These are phyloP conservation scores for Coelastrella sp. DNA, from an alignment of 139 green algal genomes.

Conservation along the genomic window DNA sequence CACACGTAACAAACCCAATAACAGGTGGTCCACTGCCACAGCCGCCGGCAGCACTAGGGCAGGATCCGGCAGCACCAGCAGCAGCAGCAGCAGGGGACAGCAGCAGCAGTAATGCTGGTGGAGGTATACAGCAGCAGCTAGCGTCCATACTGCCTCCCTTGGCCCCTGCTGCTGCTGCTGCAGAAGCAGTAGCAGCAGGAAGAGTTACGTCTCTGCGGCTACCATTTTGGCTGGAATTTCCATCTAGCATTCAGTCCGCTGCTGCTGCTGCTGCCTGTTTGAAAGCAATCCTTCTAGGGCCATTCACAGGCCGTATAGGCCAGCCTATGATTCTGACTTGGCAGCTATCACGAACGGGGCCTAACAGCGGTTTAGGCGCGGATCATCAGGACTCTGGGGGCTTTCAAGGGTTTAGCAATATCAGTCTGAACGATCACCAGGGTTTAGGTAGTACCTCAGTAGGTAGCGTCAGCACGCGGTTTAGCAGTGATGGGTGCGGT, in stretches of 20 bases:
- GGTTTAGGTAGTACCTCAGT: neutral
- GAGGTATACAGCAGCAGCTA: neutral
- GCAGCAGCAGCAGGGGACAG: neutral
- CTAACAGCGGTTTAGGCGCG: neutral
- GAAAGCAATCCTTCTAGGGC: conserved; percentile 12
- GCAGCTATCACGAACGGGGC: conserved; percentile 5
- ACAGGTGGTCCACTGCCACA: neutral
- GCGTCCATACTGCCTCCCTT: neutral
- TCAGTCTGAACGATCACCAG: neutral
- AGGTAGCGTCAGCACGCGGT: neutral
- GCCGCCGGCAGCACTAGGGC: neutral
- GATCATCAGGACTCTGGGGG: neutral
- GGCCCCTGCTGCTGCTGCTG: neutral
- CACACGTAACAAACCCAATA: neutral
- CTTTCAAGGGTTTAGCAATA: conserved; percentile 3
- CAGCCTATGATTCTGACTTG: conserved; percentile 24
- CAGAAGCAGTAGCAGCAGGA: neutral
- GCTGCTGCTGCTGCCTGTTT: conserved; percentile 1
- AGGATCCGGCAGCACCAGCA: neutral
- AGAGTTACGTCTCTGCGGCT: conserved; percentile 6
- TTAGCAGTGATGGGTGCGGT: neutral
- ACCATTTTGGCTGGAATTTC: conserved; percentile 41
- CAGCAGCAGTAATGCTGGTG: neutral
- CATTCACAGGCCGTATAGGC: neutral
- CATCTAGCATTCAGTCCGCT: neutral